Base-by-base conservation (phyloP, 2,329 filamentous ascomycete species). In the Fusarium foetens region DNA sequence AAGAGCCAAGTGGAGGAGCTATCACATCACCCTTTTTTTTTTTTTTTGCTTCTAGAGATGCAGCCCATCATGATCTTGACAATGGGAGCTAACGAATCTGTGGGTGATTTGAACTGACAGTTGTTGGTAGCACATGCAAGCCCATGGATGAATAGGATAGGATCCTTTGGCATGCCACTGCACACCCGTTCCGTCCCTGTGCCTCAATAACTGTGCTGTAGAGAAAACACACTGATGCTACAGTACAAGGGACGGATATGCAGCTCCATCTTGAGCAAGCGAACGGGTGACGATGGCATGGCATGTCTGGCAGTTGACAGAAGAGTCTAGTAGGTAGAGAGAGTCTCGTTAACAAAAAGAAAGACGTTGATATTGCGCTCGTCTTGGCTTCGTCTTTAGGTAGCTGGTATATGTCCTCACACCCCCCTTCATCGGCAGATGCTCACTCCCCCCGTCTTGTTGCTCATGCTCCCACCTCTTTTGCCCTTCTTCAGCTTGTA, bases 261-360 rank as follows among this genome's bases (percentile, higher is more conserved):
- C 55, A 73, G 58, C 63, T 60, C 48, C 69, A 71, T 71, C 70
- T 61, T 68, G 64, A 63, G 64, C 41, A 55, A 63, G 49, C 42
- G 63, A 68, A 55, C 61, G 49, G 53, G n/a, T 27, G 23, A 46
- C n/a, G n/a, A 33, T 35, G 48, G 49, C 19, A 35, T n/a, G 48
- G 48, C 8, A 35, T 51, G 31, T 51, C 53, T 49, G 48, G 68
- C 60, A 63, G 52, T 59, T 39, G 53, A 61, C 42, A 31, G 16
- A 49, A 38, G 21, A 39, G 19, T n/a, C n/a, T 31, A 27, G 29
- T 29, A 45, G 14, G 29, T 19, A 46, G n/a, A 46, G 42, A 59
- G 57, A 55, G n/a, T 49, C 41, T 58, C 17, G 29, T 35, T 33
- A 38, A 25, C 31, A 43, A 58, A 42, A 12, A 43, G 25, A 39